Base-by-base conservation (phyloP, 208 protist species). In the Trypanosoma platydactyli region DNA sequence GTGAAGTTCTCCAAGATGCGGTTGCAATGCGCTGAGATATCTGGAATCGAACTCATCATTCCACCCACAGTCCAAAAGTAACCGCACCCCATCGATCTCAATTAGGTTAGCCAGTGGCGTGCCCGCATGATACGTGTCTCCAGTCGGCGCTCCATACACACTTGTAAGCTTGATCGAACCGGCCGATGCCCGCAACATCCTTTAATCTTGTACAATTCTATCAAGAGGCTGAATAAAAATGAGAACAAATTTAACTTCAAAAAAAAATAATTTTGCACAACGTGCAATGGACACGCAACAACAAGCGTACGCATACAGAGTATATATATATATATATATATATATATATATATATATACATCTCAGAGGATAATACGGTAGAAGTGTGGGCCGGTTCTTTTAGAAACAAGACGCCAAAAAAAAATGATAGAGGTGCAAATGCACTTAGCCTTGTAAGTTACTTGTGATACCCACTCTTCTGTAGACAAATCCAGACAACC, bases 1-100 rank as follows among this genome's bases (percentile, higher is more conserved):
- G 57, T 94, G 83, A n/a, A 88, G 71, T 12, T 64, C 61, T 0
- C 58, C 41, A 25, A 88, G 45, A 50, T 88, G 80, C 2, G 84
- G 84, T 40, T 73, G 64, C 50, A 94, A 66, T 44, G 63, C 49
- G 18, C 77, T 58, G 4, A 94, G 72, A 55, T 89, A 92, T 1
- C 55, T 57, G 0, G 70, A 70, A 44, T 77, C 66, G 59, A 94
- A 92, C 29, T 44, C 48, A 51, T 90, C 84, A 62, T 87, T 80
- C 86, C 88, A 96, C 6, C 91, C 91, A 67, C 91, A 96, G 65
- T 96, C 91, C 16, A 96, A 76, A 41, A 96, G 74, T 60, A 96
- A 84, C 11, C 79, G 61, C 3, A 93, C 78, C 42, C 86, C 86
- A 73, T 96, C 91, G 44, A 96, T 87, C 61, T 94, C 86, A 12